Conservation (phyloP, 345 rosid genomes). For the Combretum micranthum region DNA sequence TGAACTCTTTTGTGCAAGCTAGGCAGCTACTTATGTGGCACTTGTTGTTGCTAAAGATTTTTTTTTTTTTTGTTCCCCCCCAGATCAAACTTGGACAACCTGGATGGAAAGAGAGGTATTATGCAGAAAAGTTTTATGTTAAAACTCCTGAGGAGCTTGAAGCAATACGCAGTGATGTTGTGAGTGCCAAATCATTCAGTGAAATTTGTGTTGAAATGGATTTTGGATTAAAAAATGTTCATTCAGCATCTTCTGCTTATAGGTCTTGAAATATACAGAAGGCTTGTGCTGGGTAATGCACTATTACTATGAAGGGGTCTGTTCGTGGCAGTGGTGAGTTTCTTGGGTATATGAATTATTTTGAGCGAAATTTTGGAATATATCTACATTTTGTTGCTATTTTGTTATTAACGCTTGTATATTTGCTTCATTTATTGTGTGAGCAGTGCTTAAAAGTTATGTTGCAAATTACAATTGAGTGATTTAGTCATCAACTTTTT, state of each 20-base stretch:
- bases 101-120: constrained; percentile 98
- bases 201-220: neutral
- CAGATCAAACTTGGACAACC: constrained; percentile 73
- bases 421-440: neutral
- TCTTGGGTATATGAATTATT: neutral
- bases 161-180: constrained; percentile 73
- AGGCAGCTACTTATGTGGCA: no score
- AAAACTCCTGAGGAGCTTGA: constrained; percentile 63
- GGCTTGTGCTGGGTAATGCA: constrained; percentile 99
- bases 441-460: neutral
- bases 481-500: neutral
- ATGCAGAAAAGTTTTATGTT: constrained; percentile 69
- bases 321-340: constrained; percentile 96
- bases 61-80: constrained; percentile 9
- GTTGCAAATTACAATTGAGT: neutral
- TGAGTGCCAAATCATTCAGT: constrained; percentile 26
- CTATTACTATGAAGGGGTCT: constrained; percentile 93
- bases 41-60: no score
- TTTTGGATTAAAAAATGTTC: neutral
- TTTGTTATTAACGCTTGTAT: neutral
- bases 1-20: no score
- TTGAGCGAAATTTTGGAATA: no score
- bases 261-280: constrained; percentile 80
- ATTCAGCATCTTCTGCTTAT: constrained; percentile 11
- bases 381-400: neutral